phyloP scores from a whole-genome alignment of 805 yeast genomes.

The Millerozyma miso region DNA sequence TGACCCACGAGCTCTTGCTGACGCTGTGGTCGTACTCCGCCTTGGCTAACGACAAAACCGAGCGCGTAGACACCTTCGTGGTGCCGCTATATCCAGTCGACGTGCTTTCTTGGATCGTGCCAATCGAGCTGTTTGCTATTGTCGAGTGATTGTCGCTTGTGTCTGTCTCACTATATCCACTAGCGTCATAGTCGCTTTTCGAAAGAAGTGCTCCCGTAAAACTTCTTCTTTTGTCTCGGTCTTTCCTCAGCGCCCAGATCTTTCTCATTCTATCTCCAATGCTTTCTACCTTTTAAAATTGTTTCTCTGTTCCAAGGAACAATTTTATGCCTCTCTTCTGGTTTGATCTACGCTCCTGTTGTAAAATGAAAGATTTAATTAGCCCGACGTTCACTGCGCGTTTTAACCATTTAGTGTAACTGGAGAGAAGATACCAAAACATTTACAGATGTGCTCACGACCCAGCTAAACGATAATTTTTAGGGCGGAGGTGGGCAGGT shows the following conservation, averaged over 20 bases:
- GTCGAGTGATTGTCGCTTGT: slow-evolving; percentile 7
- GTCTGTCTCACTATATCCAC: slow-evolving; percentile 3
- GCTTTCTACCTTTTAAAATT: background rate
- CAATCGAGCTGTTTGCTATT: slow-evolving; percentile 7
- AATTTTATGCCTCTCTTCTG: background rate
- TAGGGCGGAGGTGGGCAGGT: background rate
- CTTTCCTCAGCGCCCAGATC: slow-evolving; percentile 24
- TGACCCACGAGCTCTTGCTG: slow-evolving; percentile 35
- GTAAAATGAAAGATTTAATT: background rate
- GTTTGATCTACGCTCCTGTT: background rate
- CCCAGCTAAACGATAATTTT: background rate
- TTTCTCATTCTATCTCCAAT: slow-evolving; percentile 42
- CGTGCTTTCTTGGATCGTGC: slow-evolving; percentile 6
- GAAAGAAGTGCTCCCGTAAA: slow-evolving; percentile 3
- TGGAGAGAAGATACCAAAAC: slow-evolving; percentile 1
- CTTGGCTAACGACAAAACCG: slow-evolving; percentile 11
- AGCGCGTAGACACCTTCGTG: slow-evolving; percentile 1
- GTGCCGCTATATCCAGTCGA: slow-evolving; percentile 1
- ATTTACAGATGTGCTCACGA: no score
- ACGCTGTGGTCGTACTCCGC: slow-evolving; percentile 30
- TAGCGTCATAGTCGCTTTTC: background rate
- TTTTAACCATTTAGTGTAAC: slow-evolving; percentile 8
- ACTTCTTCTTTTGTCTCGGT: slow-evolving; percentile 20
- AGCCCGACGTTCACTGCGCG: slow-evolving; percentile 3
- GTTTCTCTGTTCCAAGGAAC: background rate